Evolutionary conservation across 108 stramenopile genomes (phyloP), one percentile per base, ranked within the genome.

Genomic region (Cylindrotheca fusiformis): DNA sequence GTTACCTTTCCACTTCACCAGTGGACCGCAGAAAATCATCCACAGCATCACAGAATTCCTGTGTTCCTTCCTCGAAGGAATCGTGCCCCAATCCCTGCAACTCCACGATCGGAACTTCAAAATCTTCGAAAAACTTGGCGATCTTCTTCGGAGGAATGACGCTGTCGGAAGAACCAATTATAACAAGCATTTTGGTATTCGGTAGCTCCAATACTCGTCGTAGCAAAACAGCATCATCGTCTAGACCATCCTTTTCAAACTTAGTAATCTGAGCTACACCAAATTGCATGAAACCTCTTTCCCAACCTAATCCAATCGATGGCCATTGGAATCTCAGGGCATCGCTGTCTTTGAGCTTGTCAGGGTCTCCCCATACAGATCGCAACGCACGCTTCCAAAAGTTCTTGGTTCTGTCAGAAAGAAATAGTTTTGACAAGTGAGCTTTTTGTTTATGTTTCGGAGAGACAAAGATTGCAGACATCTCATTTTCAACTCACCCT

Each of bases 271-370:
- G 72, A 8, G 80, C 72, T 28, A 69, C 49, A 8, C 82, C 48
- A 69, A 93, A 93, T 30, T 52, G 49, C n/a, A 93, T 24, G 12
- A 93, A 19, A 1, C 91, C 91, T 30, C 58, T 30, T 58, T 93
- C 91, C 91, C 91, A 93, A 28, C 84, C 87, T 55, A 62, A 65
- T 2, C 85, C 86, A 67, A 93, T 85, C 8, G 91, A 77, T 3
- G 87, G 91, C 91, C 91, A 93, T 49, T 83, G 74, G 60, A 87
- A 93, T 28, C 87, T 79, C 20, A 93, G 60, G 12, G 80, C 86
- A 61, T 89, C 86, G 46, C 72, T 75, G 27, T 93, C 82, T 23
- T 63, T 66, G 2, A 90, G 52, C n/a, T 52, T 48, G 10, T 33
- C 32, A 2, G 52, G 52, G 58, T 89, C 74, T 31, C 86, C 91